Evolutionary conservation across 768 basidiomycete genomes (phyloP).

Genomic region (Erythrobasidium yunnanense): DNA sequence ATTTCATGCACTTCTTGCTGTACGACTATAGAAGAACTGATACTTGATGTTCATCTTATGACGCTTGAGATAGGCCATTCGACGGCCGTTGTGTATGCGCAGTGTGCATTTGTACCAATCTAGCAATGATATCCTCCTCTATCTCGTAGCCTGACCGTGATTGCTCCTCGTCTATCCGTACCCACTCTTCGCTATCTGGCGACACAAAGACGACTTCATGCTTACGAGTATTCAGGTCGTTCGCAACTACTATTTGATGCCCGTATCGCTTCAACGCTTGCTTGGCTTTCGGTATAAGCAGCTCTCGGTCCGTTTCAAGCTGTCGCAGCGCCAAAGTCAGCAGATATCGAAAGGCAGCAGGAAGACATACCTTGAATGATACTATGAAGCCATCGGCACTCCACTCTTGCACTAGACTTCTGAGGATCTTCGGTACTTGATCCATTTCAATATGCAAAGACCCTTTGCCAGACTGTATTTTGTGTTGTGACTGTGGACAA

Average conservation of each 20-base stretch:
- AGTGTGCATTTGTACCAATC: slow-evolving; percentile 62
- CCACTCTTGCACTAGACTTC: slow-evolving; percentile 90
- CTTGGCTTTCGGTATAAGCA: slow-evolving; percentile 83
- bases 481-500: slow-evolving; percentile 73
- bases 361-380: slow-evolving; percentile 75
- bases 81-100: slow-evolving; percentile 55
- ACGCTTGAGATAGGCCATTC: too few relatives aligned
- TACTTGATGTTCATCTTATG: too few relatives aligned
- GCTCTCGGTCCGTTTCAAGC: slow-evolving; percentile 78
- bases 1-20: too few relatives aligned
- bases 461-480: slow-evolving; percentile 94
- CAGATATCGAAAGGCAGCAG: background rate
- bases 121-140: slow-evolving; percentile 75
- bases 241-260: slow-evolving; percentile 94
- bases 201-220: slow-evolving; percentile 77
- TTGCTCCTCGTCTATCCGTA: slow-evolving; percentile 35
- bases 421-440: slow-evolving; percentile 91
- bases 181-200: slow-evolving; percentile 33
- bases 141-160: slow-evolving; percentile 56
- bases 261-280: slow-evolving; percentile 83
- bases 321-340: slow-evolving; percentile 40
- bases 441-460: slow-evolving; percentile 95
- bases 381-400: slow-evolving; percentile 78
- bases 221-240: slow-evolving; percentile 84
- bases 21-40: too few relatives aligned